Conservation (phyloP, 352 stramenopile genomes). For the Elongisporangium prolatum region DNA sequence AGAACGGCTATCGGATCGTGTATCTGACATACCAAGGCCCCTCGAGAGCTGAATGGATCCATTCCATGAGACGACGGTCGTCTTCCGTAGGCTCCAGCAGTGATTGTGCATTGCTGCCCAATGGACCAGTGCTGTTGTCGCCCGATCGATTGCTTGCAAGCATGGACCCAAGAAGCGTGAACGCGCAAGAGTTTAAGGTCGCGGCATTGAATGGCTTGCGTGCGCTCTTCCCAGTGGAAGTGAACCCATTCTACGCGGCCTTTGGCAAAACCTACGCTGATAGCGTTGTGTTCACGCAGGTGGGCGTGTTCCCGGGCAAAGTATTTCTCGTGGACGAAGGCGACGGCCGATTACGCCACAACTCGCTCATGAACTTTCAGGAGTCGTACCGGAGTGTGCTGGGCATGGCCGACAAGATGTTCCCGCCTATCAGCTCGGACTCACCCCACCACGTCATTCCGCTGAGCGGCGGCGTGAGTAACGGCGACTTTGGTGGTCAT, state of each 20-base stretch:
- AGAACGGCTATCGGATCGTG: constrained; percentile 74
- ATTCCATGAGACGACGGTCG: constrained; percentile 24
- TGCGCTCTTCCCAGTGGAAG: constrained; percentile 61
- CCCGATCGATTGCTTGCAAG: constrained; percentile 52
- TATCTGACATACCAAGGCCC: constrained; percentile 75
- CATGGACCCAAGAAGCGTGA: constrained; percentile 32
- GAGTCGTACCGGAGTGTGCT: constrained; percentile 66
- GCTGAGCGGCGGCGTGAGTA: background rate
- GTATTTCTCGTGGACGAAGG: constrained; percentile 63
- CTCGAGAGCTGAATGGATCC: constrained; percentile 48
- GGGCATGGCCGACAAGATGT: constrained; percentile 65
- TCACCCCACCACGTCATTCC: background rate
- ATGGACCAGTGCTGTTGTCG: constrained; percentile 66
- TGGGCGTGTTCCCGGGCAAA: constrained; percentile 74
- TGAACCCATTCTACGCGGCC: constrained; percentile 81
- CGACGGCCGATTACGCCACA: constrained; percentile 51
- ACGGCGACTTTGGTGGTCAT: background rate
- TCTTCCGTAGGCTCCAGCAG: constrained; percentile 1
- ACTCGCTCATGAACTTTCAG: constrained; percentile 53
- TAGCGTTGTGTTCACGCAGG: constrained; percentile 54
- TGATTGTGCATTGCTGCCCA: constrained; percentile 27
- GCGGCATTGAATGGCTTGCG: constrained; percentile 55
- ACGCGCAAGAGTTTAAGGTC: constrained; percentile 63
- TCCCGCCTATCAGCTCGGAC: constrained; percentile 38
- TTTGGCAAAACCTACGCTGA: constrained; percentile 66